Evolutionary conservation across 225 moss, liverwort and hornwort genomes (phyloP).

Genomic region (Ulota crispa): DNA sequence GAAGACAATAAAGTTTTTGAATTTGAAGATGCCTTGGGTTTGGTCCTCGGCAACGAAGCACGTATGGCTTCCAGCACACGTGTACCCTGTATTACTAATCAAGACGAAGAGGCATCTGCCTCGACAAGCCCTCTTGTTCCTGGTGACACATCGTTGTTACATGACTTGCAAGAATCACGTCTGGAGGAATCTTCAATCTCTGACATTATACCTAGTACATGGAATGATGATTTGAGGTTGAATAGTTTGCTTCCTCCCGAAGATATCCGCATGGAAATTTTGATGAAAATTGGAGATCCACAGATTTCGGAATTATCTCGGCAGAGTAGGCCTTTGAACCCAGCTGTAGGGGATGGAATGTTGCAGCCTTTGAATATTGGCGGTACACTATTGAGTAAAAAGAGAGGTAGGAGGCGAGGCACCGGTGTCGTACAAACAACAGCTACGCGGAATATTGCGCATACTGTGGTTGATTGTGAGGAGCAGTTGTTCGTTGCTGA

Average conservation of each 20-base stretch:
- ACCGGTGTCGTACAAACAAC: slow-evolving; percentile 60
- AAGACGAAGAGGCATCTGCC: slow-evolving; percentile 20
- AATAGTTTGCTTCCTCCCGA: slow-evolving; percentile 10
- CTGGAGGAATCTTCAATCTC: slow-evolving; percentile 10
- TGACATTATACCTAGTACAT: slow-evolving; percentile 7
- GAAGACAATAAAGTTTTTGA: slow-evolving; percentile 35
- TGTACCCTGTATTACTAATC: slow-evolving; percentile 8
- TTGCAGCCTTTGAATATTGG: slow-evolving; percentile 55
- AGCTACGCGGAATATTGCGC: slow-evolving; percentile 51
- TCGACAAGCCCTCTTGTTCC: slow-evolving; percentile 22
- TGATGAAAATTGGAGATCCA: slow-evolving; percentile 20
- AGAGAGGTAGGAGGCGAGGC: slow-evolving; percentile 49
- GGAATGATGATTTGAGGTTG: slow-evolving; percentile 18
- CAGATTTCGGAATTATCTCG: slow-evolving; percentile 30
- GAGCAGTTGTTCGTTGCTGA: slow-evolving; percentile 43
- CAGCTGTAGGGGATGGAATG: slow-evolving; percentile 50
- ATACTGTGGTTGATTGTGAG: slow-evolving; percentile 51
- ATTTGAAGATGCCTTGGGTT: slow-evolving; percentile 56
- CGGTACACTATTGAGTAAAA: slow-evolving; percentile 47
- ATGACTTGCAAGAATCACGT: slow-evolving; percentile 18
- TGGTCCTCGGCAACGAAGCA: slow-evolving; percentile 43
- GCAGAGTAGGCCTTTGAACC: slow-evolving; percentile 29
- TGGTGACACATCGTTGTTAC: slow-evolving; percentile 8
- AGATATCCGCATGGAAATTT: slow-evolving; percentile 21
- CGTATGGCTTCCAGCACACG: slow-evolving; percentile 22